phyloP scores from a whole-genome alignment of 2,329 filamentous ascomycete genomes.

The Penicillium sp. region DNA sequence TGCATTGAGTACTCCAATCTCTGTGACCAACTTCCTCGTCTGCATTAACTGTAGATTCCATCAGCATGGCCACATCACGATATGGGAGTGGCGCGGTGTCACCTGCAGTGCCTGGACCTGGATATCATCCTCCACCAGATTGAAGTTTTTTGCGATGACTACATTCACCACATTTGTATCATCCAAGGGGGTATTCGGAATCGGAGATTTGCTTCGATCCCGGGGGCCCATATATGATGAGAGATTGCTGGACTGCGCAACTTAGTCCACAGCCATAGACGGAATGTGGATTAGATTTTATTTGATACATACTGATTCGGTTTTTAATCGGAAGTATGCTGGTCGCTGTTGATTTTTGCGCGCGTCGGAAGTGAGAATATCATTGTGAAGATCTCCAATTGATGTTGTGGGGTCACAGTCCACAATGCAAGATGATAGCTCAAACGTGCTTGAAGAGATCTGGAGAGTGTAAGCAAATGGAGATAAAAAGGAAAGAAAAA shows the following conservation, averaged over 20 bases:
- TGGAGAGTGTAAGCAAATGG: conserved; percentile 35
- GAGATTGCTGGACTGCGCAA: conserved; percentile 25
- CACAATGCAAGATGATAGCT: conserved; percentile 70
- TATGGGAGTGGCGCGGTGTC: not conserved
- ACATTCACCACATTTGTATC: conserved; percentile 73
- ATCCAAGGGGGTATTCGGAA: conserved; percentile 46
- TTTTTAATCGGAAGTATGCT: conserved; percentile 20
- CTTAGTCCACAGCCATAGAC: conserved; percentile 6
- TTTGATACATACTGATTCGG: conserved; percentile 25
- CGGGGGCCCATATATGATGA: conserved; percentile 24
- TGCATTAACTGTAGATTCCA: conserved; percentile 69
- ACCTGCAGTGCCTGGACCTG: conserved; percentile 78
- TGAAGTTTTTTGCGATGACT: conserved; percentile 78
- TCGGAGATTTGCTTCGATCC: conserved; percentile 26
- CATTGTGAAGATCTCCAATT: conserved; percentile 77
- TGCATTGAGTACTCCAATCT: conserved; percentile 72
- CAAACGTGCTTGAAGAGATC: conserved; percentile 73
- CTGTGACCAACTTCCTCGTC: conserved; percentile 75
- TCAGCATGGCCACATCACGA: conserved; percentile 14
- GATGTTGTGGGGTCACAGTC: conserved; percentile 75
- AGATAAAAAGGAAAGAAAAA: not conserved
- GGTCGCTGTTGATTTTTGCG: conserved; percentile 21
- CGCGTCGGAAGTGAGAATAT: conserved; percentile 60
- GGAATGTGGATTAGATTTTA: not conserved
- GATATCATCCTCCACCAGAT: conserved; percentile 72